Percentiles rank a stretch among this genome's conserved stretches.
Evolutionary conservation across 208 protist genomes (phyloP).

Genomic region (Leishmania turanica): DNA sequence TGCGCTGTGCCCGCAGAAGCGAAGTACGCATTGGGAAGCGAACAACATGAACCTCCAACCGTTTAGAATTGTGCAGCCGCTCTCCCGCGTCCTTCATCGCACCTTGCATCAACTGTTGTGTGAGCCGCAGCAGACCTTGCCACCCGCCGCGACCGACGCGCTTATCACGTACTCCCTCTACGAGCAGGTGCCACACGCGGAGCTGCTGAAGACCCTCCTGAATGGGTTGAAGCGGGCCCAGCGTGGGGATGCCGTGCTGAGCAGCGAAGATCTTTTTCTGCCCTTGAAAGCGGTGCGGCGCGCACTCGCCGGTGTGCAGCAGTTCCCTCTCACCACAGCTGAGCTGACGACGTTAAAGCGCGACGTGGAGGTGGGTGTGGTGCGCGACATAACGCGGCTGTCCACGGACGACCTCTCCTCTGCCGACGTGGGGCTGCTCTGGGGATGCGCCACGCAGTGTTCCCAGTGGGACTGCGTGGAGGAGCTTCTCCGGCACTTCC

Average conservation of each 20-base stretch:
- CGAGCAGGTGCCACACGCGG: constrained; percentile 59
- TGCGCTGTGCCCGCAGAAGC: background rate
- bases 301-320: constrained; percentile 41
- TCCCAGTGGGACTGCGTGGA: constrained; percentile 39
- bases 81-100: constrained; percentile 44
- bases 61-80: constrained; percentile 52
- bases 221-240: constrained; percentile 2
- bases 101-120: constrained; percentile 30
- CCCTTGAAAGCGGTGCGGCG: constrained; percentile 25
- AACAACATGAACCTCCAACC: constrained; percentile 57
- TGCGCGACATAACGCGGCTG: constrained; percentile 36
- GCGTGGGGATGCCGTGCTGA: constrained; percentile 7
- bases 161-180: constrained; percentile 45
- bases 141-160: constrained; percentile 30
- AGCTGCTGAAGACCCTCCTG: constrained; percentile 33
- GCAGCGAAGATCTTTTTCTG: constrained; percentile 11
- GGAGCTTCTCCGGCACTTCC: constrained; percentile 44
- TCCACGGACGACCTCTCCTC: constrained; percentile 18
- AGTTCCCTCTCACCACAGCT: constrained; percentile 35
- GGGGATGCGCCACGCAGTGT: constrained; percentile 38
- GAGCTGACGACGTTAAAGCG: constrained; percentile 18
- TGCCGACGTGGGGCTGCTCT: constrained; percentile 38
- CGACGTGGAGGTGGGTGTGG: constrained; percentile 25
- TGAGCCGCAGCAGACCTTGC: constrained; percentile 9
- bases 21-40: background rate